Base-by-base conservation (phyloP, 352 stramenopile species). In the Phytophthora tentaculata region DNA sequence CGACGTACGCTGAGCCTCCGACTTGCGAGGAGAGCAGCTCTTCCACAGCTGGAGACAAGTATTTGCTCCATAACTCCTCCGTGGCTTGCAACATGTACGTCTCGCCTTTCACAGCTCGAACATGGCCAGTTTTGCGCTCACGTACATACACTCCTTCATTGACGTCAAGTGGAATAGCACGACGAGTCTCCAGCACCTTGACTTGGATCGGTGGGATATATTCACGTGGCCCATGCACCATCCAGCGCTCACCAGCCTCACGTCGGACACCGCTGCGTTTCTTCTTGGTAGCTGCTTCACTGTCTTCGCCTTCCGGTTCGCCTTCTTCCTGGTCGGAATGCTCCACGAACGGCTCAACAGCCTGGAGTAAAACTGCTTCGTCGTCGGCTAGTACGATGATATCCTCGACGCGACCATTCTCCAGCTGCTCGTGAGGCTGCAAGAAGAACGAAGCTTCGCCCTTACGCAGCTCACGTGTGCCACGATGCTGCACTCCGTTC, bases 31-130 rank as follows among this genome's bases (percentile, higher is more conserved):
- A 70, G 7, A 94, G 64, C 4, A 93, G 66, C 54, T 90, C 78
- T 45, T 93, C 83, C 20, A 94, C 79, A 35, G 91, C 83, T 5
- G 79, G 78, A 0, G 80, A 67, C 32, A 94, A 32, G 24, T 80
- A 76, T 64, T 94, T 94, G 14, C 73, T 39, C 86, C 84, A 94
- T 5, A 94, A 72, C 47, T 92, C 81, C 47, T 94, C 86, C 0
- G 83, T 93, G 5, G 86, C 81, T 60, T 94, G 78, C 1, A 94
- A 74, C 86, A 94, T 94, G 73, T 93, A 92, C 14, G 86, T 94
- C 37, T 90, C 73, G 3, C 86, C 86, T 44, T 88, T 90, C 26
- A 92, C 81, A 0, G 86, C 81, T 10, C 86, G 78, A 10, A 94
- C 83, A 20, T 92, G 84, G 3, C 86, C 86, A 0, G 81, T 90